Base-by-base conservation (phyloP, 2,329 filamentous ascomycete species). In the Penicillium hesseltinei region DNA sequence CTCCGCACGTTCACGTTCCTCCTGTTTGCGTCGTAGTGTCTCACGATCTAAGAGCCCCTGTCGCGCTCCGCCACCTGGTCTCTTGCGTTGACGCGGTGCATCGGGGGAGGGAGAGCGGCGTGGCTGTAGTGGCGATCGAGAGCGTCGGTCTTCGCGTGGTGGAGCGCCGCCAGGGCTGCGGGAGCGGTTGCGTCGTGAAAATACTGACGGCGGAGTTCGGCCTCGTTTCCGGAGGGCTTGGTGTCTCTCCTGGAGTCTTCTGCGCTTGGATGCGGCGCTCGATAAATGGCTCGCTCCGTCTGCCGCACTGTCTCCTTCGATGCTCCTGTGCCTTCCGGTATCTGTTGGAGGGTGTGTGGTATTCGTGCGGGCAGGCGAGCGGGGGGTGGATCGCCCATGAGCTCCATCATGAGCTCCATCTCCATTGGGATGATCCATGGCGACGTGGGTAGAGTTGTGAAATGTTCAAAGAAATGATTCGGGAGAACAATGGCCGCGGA, bases 61-160 rank as follows among this genome's bases (percentile, higher is more conserved):
- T 6, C 78, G 73, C 7, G 78, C 73, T 36, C 77, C 76, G 45
- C 76, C 78, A 44, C 78, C 78, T 2, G 78, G 78, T 36, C 78
- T 71, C 66, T 80, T 80, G 33, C 77, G 73, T 59, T 75, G 76
- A 45, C 76, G 75, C 17, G 73, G 61, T 33, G 68, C 67, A 42
- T 76, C 73, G 7, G 73, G 68, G 7, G 75, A 72, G n/a, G 75
- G 75, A 7, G 78, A 77, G 44, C 75, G 74, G 44, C 75, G 74
- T 25, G 71, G 74, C 51, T 70, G 73, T 10, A 76, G 67, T 13
- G 77, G 77, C 2, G 77, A 78, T 11, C 71, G 73, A 29, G 77
- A 78, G 50, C 75, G 71, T 51, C 67, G 65, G 19, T 67, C 66
- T 40, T 73, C 70, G 31, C 69, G 67, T 40, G 60, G 49, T 21